These are phyloP conservation scores for Dactylellina sp. DNA, from an alignment of 2,329 filamentous ascomycete genomes.

Conservation along the genomic window DNA sequence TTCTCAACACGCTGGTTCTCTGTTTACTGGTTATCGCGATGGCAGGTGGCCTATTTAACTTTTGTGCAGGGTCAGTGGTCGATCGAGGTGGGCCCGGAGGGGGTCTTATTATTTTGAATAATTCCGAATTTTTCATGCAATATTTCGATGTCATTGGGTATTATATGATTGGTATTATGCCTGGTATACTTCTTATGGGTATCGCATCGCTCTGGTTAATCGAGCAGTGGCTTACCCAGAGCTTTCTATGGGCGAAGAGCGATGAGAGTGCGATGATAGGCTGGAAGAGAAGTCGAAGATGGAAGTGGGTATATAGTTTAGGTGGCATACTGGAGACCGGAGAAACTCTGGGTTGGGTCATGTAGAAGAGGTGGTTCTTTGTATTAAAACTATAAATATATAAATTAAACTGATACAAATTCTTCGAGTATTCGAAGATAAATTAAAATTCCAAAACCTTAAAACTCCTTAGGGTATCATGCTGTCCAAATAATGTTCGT, in stretches of 20 bases:
- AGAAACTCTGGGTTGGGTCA: conserved; percentile 36
- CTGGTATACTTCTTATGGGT: conserved; percentile 52
- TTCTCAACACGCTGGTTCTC: conserved; percentile 64
- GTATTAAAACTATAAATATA: conserved; percentile 18
- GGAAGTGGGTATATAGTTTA: conserved; percentile 50
- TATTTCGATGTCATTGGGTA: conserved; percentile 56
- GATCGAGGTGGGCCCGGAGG: conserved; percentile 62
- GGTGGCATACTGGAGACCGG: conserved; percentile 41
- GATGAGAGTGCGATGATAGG: conserved; percentile 46
- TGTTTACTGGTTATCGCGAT: conserved; percentile 64
- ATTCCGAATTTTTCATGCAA: conserved; percentile 61
- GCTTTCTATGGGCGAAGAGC: conserved; percentile 56
- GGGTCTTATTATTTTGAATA: conserved; percentile 65
- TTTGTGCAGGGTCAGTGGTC: conserved; percentile 64
- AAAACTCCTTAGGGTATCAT: conserved; percentile 44
- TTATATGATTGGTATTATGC: conserved; percentile 58
- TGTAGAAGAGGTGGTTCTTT: conserved; percentile 25
- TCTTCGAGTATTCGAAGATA: neutral
- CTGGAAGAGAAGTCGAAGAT: conserved; percentile 48
- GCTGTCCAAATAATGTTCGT: conserved; percentile 9
- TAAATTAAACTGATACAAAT: conserved; percentile 25
- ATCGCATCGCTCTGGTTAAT: conserved; percentile 40
- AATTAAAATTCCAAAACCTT: conserved; percentile 14
- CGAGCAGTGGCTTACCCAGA: conserved; percentile 58
- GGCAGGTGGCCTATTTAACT: conserved; percentile 65